These are phyloP conservation scores for Rhododendron henanense DNA, from an alignment of 148 eudicot species.

Conservation along the genomic window DNA sequence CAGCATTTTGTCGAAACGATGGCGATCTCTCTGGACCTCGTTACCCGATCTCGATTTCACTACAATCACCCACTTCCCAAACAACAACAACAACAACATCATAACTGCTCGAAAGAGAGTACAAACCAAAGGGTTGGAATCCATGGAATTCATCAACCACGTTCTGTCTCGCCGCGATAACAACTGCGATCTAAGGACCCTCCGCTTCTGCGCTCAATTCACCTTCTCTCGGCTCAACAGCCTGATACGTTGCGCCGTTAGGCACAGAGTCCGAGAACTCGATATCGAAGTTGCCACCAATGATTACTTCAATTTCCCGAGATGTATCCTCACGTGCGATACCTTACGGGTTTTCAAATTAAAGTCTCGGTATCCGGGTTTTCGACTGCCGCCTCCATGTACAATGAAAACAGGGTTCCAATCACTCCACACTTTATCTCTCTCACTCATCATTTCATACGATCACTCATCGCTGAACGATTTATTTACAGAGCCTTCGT, in stretches of 20 bases:
- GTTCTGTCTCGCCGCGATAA: conserved; percentile 33
- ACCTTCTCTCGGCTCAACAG: conserved; percentile 34
- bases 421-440: conserved; percentile 29
- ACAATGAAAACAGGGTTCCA: conserved; percentile 41
- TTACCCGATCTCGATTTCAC: conserved; percentile 69
- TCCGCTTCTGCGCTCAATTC: conserved; percentile 38
- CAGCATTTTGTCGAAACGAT: conserved; percentile 44
- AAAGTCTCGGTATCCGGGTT: conserved; percentile 39
- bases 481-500: conserved; percentile 39
- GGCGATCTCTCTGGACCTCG: conserved; percentile 46
- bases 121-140: conserved; percentile 2
- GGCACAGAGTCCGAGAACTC: conserved; percentile 47
- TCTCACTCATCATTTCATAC: conserved; percentile 24
- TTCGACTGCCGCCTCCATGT: conserved; percentile 37
- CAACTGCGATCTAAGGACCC: conserved; percentile 26
- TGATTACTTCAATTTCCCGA: conserved; percentile 49
- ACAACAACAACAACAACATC: too few species aligned
- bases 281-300: conserved; percentile 45
- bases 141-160: conserved; percentile 24
- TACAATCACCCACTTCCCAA: conserved; percentile 5
- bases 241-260: conserved; percentile 41
- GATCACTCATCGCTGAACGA: conserved; percentile 28
- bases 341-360: conserved; percentile 34
- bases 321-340: conserved; percentile 24
- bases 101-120: not conserved